Conservation (phyloP, 23 red algal genomes). For the Gracilariopsis chorda region DNA sequence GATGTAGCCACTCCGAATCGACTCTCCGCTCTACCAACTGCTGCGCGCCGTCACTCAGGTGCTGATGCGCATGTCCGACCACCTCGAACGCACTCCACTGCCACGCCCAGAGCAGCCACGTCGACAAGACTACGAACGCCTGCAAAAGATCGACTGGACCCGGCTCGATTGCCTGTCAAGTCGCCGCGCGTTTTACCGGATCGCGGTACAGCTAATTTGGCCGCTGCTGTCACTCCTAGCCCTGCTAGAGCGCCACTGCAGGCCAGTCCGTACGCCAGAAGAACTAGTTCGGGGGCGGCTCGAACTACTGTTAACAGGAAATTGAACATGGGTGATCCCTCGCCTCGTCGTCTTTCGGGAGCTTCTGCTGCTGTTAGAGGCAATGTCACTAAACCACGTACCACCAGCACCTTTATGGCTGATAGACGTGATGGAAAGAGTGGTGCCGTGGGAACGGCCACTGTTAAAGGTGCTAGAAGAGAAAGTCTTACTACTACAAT, state of each 20-base stretch:
- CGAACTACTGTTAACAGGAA: neutral
- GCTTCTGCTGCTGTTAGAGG: neutral
- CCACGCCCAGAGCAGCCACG: neutral
- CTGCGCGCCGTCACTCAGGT: neutral
- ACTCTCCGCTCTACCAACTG: neutral
- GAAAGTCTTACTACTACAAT: neutral
- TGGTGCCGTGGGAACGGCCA: neutral
- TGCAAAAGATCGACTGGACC: neutral
- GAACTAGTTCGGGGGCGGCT: neutral
- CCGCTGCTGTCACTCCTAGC: neutral
- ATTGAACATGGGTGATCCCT: neutral
- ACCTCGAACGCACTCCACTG: neutral
- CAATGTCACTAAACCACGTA: neutral
- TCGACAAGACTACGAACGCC: slow-evolving; percentile 3
- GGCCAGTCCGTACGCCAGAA: slow-evolving; percentile 31
- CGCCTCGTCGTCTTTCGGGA: neutral
- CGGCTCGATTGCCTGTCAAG: neutral
- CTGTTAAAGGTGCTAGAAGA: too few relatives aligned
- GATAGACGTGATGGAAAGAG: neutral
- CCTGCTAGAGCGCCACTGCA: slow-evolving; percentile 4
- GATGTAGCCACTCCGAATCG: neutral
- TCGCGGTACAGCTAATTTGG: neutral
- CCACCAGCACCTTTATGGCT: neutral
- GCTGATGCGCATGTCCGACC: neutral
- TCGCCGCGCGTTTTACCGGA: slow-evolving; percentile 22